Evolutionary conservation across 106 monocot genomes (phyloP).

Genomic region (Dendrobium catenatum): DNA sequence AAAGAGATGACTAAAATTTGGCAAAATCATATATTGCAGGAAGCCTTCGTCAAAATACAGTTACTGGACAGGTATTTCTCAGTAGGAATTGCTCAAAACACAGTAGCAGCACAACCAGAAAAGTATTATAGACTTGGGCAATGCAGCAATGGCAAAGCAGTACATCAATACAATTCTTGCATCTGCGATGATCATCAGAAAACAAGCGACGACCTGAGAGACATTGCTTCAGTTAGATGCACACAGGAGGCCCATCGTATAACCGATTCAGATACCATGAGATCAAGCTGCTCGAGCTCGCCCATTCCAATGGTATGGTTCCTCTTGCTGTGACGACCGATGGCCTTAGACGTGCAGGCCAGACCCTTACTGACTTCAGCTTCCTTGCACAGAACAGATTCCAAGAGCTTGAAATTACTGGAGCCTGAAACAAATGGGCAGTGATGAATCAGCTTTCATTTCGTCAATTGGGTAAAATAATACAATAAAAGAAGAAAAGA

Average conservation of each 20-base stretch:
- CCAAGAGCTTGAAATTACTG: conserved; percentile 1
- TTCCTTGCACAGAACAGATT: neutral
- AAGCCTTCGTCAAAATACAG: too few species aligned
- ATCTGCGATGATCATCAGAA: conserved; percentile 27
- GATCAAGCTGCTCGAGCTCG: conserved; percentile 59
- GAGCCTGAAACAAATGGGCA: conserved; percentile 19
- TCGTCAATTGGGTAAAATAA: neutral
- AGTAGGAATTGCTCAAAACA: too few species aligned
- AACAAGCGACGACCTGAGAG: conserved; percentile 71
- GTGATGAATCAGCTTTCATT: neutral
- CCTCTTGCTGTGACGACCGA: conserved; percentile 49
- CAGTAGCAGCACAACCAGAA: too few species aligned
- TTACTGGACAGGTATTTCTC: too few species aligned
- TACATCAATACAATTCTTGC: neutral
- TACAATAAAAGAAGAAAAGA: neutral
- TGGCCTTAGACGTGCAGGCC: conserved; percentile 13
- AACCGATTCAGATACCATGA: conserved; percentile 65
- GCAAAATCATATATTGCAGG: too few species aligned
- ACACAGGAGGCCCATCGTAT: conserved; percentile 90
- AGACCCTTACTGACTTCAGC: conserved; percentile 16
- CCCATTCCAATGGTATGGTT: conserved; percentile 84
- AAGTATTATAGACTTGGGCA: too few species aligned
- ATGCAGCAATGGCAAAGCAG: too few species aligned
- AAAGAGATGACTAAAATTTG: too few species aligned
- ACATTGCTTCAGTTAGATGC: conserved; percentile 34